Conservation (phyloP, 306 rosid genomes). For the Citrullus amarus region DNA sequence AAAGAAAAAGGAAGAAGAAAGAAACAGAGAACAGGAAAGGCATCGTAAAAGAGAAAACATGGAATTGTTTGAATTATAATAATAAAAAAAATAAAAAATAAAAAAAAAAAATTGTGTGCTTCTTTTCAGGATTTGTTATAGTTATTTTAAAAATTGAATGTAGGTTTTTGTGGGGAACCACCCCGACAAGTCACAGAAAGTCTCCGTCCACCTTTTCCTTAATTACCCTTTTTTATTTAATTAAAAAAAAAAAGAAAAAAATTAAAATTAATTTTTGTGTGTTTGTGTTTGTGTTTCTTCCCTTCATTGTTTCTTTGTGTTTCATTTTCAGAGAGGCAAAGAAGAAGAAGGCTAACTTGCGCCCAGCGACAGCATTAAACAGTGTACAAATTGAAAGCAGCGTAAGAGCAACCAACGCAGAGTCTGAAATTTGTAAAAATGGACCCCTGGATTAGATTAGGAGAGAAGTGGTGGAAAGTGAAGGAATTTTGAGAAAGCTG, state of each 20-base stretch:
- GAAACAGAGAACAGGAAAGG: not conserved
- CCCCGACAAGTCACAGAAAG: conserved; percentile 65
- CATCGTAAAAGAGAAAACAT: conserved; percentile 19
- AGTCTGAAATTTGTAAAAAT: not conserved
- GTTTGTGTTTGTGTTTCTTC: not conserved
- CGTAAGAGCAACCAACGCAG: conserved; percentile 13
- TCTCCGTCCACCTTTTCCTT: conserved; percentile 21
- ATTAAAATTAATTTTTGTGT: not conserved
- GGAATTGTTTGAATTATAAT: conserved; percentile 8
- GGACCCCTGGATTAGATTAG: not conserved
- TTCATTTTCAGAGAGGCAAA: not conserved
- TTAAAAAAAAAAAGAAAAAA: not conserved
- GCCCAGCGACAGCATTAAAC: conserved; percentile 16
- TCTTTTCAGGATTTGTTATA: conserved; percentile 23
- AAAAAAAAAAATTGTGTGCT: not conserved
- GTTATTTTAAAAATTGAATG: not conserved
- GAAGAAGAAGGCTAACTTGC: conserved; percentile 11
- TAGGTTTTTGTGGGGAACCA: conserved; percentile 51
- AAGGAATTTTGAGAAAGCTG: conserved; percentile 29
- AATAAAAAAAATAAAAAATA: not conserved
- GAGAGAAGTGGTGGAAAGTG: conserved; percentile 13
- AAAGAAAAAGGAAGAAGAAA: not conserved
- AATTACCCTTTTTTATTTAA: conserved; percentile 4
- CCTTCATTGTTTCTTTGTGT: not conserved
- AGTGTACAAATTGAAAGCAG: conserved; percentile 4